These are phyloP conservation scores for Sporisorium sorghi DNA, from an alignment of 1,284 basidiomycete genomes.

Conservation along the genomic window DNA sequence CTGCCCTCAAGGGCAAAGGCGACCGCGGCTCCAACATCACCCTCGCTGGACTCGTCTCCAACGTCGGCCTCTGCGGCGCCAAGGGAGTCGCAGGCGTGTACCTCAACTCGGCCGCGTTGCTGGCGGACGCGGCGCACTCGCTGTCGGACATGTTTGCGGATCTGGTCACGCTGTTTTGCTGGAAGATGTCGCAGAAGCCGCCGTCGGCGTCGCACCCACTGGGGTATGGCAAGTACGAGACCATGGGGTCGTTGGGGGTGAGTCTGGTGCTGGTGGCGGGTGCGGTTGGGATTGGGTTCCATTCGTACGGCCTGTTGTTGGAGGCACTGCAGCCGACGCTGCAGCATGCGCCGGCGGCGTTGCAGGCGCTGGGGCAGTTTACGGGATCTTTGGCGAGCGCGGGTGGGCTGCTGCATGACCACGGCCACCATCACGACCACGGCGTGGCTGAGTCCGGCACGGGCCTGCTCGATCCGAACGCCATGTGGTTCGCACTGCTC, in stretches of 20 bases:
- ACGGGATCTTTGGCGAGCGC: conserved; percentile 73
- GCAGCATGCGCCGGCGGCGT: conserved; percentile 73
- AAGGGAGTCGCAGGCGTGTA: conserved; percentile 76
- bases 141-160: conserved; percentile 86
- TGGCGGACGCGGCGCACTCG: conserved; percentile 96
- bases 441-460: conserved; percentile 46
- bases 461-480: conserved; percentile 84
- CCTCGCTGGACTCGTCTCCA: conserved; percentile 80
- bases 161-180: conserved; percentile 90
- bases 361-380: conserved; percentile 74
- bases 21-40: conserved; percentile 69
- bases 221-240: conserved; percentile 91
- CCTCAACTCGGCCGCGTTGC: conserved; percentile 83
- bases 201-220: conserved; percentile 84
- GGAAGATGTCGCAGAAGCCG: conserved; percentile 84
- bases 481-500: conserved; percentile 91
- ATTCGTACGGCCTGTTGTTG: conserved; percentile 85
- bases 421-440: conserved; percentile 73
- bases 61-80: conserved; percentile 81
- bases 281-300: conserved; percentile 88
- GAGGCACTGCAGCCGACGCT: conserved; percentile 74
- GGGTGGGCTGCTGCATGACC: conserved; percentile 74
- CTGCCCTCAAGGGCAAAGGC: conserved; percentile 63
- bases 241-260: conserved; percentile 86
- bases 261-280: conserved; percentile 83